Evolutionary conservation across 257 asterid species (phyloP).

Genomic region (Solanum pennellii): DNA sequence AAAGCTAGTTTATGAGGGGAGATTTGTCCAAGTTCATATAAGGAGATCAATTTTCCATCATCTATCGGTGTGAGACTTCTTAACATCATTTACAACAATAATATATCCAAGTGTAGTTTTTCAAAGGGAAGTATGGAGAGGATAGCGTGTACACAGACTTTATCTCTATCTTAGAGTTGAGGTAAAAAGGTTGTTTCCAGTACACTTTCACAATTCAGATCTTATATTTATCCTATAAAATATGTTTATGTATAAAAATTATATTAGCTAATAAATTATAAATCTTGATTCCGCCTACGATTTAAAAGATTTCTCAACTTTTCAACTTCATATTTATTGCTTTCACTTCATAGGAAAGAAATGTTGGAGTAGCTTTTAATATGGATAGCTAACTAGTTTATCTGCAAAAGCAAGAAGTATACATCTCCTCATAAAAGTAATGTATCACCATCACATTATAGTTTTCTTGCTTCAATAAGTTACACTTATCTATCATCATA

Average conservation of each 20-base stretch:
- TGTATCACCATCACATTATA: not conserved
- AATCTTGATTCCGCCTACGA: not conserved
- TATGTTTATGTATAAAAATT: not conserved
- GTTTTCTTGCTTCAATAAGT: not conserved
- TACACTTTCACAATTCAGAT: too few species aligned
- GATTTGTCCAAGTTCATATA: not conserved
- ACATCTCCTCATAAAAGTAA: not conserved
- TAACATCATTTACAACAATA: too few species aligned
- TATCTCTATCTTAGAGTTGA: not conserved
- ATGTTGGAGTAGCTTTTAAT: not conserved
- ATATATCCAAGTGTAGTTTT: too few species aligned
- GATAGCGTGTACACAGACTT: not conserved
- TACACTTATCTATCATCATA: not conserved
- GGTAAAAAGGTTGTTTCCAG: too few species aligned
- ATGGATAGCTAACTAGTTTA: not conserved
- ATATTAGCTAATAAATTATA: not conserved
- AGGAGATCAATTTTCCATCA: too few species aligned
- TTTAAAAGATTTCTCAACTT: not conserved
- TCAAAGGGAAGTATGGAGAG: too few species aligned
- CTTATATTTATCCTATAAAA: not conserved
- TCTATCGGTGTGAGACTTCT: not conserved
- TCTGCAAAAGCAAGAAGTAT: not conserved
- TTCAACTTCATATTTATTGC: not conserved
- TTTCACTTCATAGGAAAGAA: not conserved
- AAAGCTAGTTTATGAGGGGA: too few species aligned